Evolutionary conservation across 2,329 filamentous ascomycete species (phyloP).

Genomic region (Pseudogymnoascus sp.): DNA sequence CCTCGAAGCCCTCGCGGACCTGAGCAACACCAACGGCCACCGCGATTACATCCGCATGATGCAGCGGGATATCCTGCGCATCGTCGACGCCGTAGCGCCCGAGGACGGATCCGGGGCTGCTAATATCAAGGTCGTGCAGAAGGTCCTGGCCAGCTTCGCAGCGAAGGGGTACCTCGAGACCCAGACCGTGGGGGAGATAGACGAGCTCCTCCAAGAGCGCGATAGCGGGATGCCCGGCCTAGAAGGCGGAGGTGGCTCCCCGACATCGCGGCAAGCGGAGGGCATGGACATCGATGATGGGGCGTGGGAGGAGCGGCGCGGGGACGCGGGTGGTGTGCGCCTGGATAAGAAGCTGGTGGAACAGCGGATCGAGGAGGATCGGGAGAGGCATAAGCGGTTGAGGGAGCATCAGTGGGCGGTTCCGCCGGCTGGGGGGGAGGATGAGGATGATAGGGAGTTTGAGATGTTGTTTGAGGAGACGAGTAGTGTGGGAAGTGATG

Average conservation of each 20-base stretch:
- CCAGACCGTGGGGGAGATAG: slow-evolving; percentile 69
- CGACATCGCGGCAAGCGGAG: background rate
- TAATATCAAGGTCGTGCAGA: slow-evolving; percentile 86
- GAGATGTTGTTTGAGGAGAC: slow-evolving; percentile 78
- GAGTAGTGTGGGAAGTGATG: slow-evolving; percentile 81
- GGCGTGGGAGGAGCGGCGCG: slow-evolving; percentile 12
- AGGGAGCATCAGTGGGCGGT: slow-evolving; percentile 93
- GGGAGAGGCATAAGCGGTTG: slow-evolving; percentile 85
- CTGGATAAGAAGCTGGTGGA: slow-evolving; percentile 85
- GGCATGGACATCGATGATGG: background rate
- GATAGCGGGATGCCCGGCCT: slow-evolving; percentile 38
- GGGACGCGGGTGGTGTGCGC: slow-evolving; percentile 21
- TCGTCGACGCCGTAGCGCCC: slow-evolving; percentile 87
- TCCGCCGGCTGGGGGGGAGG: slow-evolving; percentile 43
- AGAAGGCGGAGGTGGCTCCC: background rate
- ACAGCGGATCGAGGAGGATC: slow-evolving; percentile 92
- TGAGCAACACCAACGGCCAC: slow-evolving; percentile 53
- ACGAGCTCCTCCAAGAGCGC: slow-evolving; percentile 72
- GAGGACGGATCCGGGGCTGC: slow-evolving; percentile 80
- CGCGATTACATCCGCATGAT: slow-evolving; percentile 87
- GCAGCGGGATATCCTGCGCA: slow-evolving; percentile 80
- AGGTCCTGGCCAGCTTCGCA: slow-evolving; percentile 65
- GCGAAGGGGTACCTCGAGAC: slow-evolving; percentile 62
- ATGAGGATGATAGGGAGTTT: slow-evolving; percentile 51
- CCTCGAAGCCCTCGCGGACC: slow-evolving; percentile 87